phyloP scores from a whole-genome alignment of 371 early-diverging fungal genomes.

The Blakeslea trispora region DNA sequence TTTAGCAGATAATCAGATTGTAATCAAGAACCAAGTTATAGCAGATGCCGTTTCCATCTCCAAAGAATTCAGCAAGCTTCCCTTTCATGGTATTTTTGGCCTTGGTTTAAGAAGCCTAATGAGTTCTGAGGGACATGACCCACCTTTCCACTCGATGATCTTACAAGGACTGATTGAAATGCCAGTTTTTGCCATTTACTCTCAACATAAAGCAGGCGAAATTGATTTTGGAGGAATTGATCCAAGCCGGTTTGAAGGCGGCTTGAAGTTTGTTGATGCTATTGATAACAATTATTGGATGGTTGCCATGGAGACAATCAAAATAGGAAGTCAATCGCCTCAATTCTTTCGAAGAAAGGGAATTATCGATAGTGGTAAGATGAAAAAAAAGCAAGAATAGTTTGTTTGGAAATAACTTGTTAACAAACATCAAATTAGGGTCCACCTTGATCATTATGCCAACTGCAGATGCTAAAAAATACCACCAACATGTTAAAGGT shows the following conservation, averaged over 20 bases:
- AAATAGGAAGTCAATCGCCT: constrained; percentile 31
- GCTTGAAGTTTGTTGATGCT: constrained; percentile 64
- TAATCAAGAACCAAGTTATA: constrained; percentile 48
- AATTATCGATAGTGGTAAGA: constrained; percentile 58
- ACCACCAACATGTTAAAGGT: constrained; percentile 64
- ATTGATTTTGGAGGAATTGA: constrained; percentile 74
- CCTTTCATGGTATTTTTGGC: constrained; percentile 74
- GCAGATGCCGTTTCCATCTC: constrained; percentile 59
- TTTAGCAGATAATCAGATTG: constrained; percentile 42
- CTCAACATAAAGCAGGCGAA: constrained; percentile 59
- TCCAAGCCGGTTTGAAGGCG: constrained; percentile 48
- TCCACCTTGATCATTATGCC: constrained; percentile 75
- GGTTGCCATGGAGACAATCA: constrained; percentile 58
- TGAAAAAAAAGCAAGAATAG: too few species aligned
- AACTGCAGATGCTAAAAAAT: constrained; percentile 60
- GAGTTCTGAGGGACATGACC: constrained; percentile 24
- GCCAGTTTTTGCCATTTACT: constrained; percentile 74
- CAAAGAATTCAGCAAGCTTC: constrained; percentile 55
- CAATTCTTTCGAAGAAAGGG: constrained; percentile 37
- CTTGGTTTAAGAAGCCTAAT: constrained; percentile 62
- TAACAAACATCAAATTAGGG: too few species aligned
- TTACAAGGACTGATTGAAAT: constrained; percentile 59
- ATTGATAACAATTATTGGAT: constrained; percentile 82
- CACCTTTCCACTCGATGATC: constrained; percentile 76
- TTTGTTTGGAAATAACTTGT: too few species aligned